These are phyloP conservation scores for Colletotrichum camelliae DNA, from an alignment of 2,329 filamentous ascomycete species.

Conservation along the genomic window DNA sequence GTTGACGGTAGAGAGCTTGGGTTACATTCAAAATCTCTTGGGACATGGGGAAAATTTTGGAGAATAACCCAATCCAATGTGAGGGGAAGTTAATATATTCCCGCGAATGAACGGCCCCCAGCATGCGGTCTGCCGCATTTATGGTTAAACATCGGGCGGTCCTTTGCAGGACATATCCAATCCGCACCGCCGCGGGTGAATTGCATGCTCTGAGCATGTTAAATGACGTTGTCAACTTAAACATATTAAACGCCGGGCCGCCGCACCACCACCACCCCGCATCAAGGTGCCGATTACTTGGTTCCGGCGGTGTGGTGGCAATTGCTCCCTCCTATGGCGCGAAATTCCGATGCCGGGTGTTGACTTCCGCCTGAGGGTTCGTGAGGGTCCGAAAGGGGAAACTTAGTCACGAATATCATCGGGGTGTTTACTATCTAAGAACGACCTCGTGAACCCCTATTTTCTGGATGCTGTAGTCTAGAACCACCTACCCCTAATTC, in stretches of 20 bases:
- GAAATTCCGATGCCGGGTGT: neutral
- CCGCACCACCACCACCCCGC: slow-evolving; percentile 7
- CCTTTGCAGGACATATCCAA: neutral
- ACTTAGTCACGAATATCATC: neutral
- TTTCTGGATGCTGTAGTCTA: neutral
- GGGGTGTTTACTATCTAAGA: neutral
- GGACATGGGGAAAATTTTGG: neutral
- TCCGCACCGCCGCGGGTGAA: neutral
- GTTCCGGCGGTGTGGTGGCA: neutral
- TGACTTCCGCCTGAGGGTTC: neutral
- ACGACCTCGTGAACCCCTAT: neutral
- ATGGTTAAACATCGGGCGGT: neutral
- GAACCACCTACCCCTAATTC: neutral
- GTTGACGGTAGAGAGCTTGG: neutral
- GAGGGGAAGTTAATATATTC: slow-evolving; percentile 1
- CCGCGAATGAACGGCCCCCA: neutral
- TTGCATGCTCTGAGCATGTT: neutral
- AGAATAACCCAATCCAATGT: neutral
- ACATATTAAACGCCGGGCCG: neutral
- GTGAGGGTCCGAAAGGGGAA: neutral
- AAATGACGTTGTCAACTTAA: slow-evolving; percentile 3
- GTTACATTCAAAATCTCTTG: slow-evolving; percentile 16
- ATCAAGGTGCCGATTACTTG: slow-evolving; percentile 1
- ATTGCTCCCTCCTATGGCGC: neutral
- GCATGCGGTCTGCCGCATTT: neutral